phyloP scores from a whole-genome alignment of 768 basidiomycete genomes.

The Phaeotremella skinneri region DNA sequence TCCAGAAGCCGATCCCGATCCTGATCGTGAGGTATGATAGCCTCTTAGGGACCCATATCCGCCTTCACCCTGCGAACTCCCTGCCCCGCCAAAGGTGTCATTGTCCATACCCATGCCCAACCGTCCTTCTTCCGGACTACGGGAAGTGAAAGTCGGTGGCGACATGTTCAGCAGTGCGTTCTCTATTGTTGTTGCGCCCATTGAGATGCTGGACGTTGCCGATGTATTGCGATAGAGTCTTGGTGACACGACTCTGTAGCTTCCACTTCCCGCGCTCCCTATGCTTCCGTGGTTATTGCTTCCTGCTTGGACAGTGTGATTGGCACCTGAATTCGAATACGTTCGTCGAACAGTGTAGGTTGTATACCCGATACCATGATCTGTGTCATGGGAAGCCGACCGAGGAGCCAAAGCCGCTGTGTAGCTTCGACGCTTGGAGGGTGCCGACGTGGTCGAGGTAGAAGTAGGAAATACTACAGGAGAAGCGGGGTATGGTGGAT shows the following conservation, averaged over 20 bases:
- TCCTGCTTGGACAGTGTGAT: not conserved
- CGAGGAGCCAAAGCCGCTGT: constrained; percentile 37
- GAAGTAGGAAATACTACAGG: not conserved
- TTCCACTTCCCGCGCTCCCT: not conserved
- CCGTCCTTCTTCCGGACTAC: too few species aligned
- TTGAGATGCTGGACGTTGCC: not conserved
- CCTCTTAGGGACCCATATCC: not conserved
- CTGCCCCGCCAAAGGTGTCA: not conserved
- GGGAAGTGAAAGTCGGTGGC: not conserved
- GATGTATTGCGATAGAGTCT: not conserved
- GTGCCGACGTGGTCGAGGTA: not conserved
- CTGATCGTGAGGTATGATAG: not conserved
- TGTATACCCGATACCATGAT: constrained; percentile 13
- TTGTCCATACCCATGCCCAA: not conserved
- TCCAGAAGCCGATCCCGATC: not conserved
- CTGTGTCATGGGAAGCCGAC: constrained; percentile 23
- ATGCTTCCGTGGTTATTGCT: not conserved
- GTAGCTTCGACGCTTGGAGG: constrained; percentile 24
- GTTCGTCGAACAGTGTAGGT: constrained; percentile 12
- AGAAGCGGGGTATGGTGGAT: not conserved
- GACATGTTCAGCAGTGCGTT: not conserved
- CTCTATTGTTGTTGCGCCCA: constrained; percentile 2
- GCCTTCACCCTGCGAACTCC: not conserved
- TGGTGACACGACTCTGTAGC: not conserved
- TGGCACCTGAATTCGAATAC: constrained; percentile 8